phyloP scores from a whole-genome alignment of 352 stramenopile genomes.

The Phytopythium mirpurense region DNA sequence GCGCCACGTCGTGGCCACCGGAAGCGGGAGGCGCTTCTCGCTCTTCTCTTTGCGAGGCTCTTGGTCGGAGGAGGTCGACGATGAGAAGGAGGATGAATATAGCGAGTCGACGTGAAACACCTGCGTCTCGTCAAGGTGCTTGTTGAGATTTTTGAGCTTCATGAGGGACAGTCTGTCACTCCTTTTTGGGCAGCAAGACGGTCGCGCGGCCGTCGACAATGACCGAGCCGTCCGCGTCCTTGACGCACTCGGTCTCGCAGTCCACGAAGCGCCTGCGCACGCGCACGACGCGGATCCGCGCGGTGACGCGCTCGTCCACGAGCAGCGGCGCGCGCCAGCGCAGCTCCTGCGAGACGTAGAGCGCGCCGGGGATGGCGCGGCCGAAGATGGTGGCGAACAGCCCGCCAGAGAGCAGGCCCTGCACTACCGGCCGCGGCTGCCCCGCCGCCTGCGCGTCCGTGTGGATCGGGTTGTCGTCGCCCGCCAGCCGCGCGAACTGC shows the following conservation, averaged over 20 bases:
- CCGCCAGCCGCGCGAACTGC: conserved; percentile 56
- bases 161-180: no score
- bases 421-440: conserved; percentile 47
- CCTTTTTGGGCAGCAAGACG: conserved; percentile 44
- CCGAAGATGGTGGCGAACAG: conserved; percentile 85
- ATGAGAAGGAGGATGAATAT: conserved; percentile 1
- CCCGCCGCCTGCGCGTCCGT: conserved; percentile 39
- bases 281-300: conserved; percentile 52
- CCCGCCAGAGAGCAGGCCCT: conserved; percentile 74
- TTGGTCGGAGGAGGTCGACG: background rate
- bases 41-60: no score
- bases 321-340: conserved; percentile 60
- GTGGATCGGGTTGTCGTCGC: conserved; percentile 79
- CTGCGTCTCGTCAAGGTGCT: no score
- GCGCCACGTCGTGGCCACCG: no score
- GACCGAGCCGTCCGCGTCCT: conserved; percentile 36
- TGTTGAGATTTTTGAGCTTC: no score
- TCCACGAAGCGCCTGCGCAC: conserved; percentile 69
- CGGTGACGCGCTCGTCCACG: conserved; percentile 51
- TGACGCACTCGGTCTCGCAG: conserved; percentile 62
- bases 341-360: conserved; percentile 74
- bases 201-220: conserved; percentile 63
- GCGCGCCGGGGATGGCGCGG: conserved; percentile 51
- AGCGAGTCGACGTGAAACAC: conserved; percentile 2
- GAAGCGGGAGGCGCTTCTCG: no score